Evolutionary conservation across 805 yeast genomes (phyloP).

Genomic region (Myxozyma neglecta): DNA sequence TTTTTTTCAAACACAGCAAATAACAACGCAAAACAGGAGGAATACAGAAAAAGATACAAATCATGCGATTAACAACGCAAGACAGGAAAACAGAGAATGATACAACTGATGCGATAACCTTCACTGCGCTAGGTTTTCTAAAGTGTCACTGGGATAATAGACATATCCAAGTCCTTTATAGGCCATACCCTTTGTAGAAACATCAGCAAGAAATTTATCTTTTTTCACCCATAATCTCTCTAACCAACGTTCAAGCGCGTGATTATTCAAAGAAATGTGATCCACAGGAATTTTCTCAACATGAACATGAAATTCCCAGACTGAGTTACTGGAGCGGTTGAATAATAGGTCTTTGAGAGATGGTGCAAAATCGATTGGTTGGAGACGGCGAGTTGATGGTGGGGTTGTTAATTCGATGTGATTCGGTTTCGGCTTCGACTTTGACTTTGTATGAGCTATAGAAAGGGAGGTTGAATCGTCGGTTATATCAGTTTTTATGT

Average conservation of each 20-base stretch:
- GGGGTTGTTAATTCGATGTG: neutral
- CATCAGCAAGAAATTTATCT: conserved; percentile 47
- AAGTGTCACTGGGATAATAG: conserved; percentile 41
- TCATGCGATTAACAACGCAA: too few species aligned
- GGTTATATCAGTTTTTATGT: conserved; percentile 34
- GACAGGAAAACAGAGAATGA: neutral
- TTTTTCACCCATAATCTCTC: conserved; percentile 49
- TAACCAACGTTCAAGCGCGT: conserved; percentile 40
- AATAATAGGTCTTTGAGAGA: conserved; percentile 4
- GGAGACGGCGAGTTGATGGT: neutral
- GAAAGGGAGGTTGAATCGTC: neutral
- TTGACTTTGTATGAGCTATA: neutral
- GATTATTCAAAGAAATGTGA: conserved; percentile 40
- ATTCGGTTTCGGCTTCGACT: neutral
- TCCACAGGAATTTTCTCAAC: conserved; percentile 13
- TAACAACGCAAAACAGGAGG: neutral
- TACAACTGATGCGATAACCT: too few species aligned
- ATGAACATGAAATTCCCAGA: conserved; percentile 28
- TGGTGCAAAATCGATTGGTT: conserved; percentile 1
- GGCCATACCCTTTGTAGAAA: conserved; percentile 55
- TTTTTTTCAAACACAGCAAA: too few species aligned
- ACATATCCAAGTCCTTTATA: conserved; percentile 26
- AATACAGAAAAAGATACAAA: neutral
- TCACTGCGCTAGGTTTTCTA: neutral
- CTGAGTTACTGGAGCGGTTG: neutral